These are phyloP conservation scores for Pelargonium australe DNA, from an alignment of 441 rosid genomes.

Conservation along the genomic window DNA sequence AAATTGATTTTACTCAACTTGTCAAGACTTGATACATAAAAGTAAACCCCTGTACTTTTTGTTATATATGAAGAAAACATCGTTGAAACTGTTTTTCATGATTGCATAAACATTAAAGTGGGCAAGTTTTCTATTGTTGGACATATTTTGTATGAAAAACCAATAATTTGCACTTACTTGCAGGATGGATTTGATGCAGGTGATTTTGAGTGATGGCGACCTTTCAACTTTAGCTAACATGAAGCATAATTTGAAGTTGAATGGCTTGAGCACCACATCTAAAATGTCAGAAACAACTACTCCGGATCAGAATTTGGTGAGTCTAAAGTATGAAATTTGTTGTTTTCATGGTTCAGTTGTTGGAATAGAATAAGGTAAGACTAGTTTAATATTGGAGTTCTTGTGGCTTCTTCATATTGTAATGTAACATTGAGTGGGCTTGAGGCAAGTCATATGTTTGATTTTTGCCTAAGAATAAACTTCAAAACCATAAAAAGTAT, in stretches of 20 bases:
- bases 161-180: background rate
- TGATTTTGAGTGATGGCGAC: conserved; percentile 70
- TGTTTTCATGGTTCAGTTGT: background rate
- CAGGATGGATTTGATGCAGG: conserved; percentile 33
- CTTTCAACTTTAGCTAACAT: conserved; percentile 63
- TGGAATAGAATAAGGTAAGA: too few relatives aligned
- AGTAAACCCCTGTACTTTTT: too few relatives aligned
- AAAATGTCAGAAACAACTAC: conserved; percentile 20
- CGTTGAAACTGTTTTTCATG: background rate
- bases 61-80: background rate
- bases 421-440: too few relatives aligned
- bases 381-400: too few relatives aligned
- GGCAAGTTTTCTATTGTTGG: background rate
- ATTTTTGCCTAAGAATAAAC: too few relatives aligned
- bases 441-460: too few relatives aligned
- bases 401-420: too few relatives aligned
- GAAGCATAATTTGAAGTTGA: conserved; percentile 63
- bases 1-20: too few relatives aligned
- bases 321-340: conserved; percentile 18
- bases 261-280: conserved; percentile 31
- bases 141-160: background rate
- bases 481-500: too few relatives aligned
- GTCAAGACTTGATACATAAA: too few relatives aligned
- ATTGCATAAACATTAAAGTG: background rate
- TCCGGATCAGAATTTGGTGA: conserved; percentile 35